A percentile compares a stretch with the other conserved stretches of the same genome.
These are phyloP conservation scores for Pleurotus cornucopiae DNA, from an alignment of 768 basidiomycete species.

Conservation along the genomic window DNA sequence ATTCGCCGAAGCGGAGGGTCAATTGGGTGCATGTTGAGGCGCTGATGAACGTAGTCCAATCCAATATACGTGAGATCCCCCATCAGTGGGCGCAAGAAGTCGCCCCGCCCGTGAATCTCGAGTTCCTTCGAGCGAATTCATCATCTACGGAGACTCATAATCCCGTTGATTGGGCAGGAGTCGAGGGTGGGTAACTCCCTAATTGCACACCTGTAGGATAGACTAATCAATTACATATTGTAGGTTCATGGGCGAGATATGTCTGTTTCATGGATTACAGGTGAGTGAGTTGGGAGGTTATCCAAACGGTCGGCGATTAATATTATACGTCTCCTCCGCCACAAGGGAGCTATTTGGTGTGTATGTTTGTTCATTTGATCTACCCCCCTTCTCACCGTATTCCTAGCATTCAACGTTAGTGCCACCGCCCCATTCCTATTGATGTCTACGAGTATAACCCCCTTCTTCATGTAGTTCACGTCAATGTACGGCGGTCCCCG, in stretches of 20 bases:
- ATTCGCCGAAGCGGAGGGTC: slow-evolving; percentile 28
- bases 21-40: slow-evolving; percentile 66
- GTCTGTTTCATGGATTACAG: slow-evolving; percentile 80
- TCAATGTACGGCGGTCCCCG: slow-evolving; percentile 31
- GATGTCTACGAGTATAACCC: slow-evolving; percentile 7
- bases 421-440: not conserved
- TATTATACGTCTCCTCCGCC: too few relatives aligned
- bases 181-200: slow-evolving; percentile 39
- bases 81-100: slow-evolving; percentile 25
- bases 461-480: slow-evolving; percentile 20
- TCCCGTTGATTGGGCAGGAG: slow-evolving; percentile 65
- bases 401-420: slow-evolving; percentile 47
- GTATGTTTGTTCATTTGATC: slow-evolving; percentile 11
- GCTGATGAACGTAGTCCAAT: slow-evolving; percentile 48
- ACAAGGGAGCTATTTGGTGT: slow-evolving; percentile 40
- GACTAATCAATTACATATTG: not conserved
- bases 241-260: slow-evolving; percentile 67
- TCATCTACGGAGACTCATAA: slow-evolving; percentile 35
- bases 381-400: not conserved
- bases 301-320: too few relatives aligned
- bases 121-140: slow-evolving; percentile 50
- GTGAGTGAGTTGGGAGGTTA: slow-evolving; percentile 24
- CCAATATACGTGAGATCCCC: slow-evolving; percentile 48
- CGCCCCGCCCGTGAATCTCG: slow-evolving; percentile 46
- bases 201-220: not conserved